These are phyloP conservation scores for Maudiozyma pseudohumilis DNA, from an alignment of 805 yeast species.

Conservation along the genomic window DNA sequence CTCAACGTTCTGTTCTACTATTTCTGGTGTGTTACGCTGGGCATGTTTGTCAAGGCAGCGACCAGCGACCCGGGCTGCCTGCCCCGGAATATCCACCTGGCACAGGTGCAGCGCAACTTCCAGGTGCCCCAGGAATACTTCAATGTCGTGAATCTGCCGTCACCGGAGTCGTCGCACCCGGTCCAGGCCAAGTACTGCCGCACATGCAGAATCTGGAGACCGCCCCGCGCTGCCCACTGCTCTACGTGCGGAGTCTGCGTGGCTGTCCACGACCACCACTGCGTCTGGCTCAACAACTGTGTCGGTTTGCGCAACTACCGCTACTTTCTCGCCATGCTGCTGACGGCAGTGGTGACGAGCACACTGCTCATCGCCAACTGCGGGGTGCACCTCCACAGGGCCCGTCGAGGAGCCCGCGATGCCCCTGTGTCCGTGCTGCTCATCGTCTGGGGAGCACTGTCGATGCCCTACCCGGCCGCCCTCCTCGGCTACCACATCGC, in stretches of 20 bases:
- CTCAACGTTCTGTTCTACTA: conserved; percentile 48
- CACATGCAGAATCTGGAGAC: conserved; percentile 64
- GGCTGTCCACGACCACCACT: conserved; percentile 57
- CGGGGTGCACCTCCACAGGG: conserved; percentile 16
- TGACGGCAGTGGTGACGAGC: conserved; percentile 29
- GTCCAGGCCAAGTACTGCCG: conserved; percentile 47
- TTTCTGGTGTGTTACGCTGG: conserved; percentile 41
- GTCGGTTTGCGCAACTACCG: conserved; percentile 65
- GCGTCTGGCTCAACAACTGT: conserved; percentile 63
- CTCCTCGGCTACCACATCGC: conserved; percentile 45
- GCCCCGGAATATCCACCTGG: conserved; percentile 57
- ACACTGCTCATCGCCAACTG: conserved; percentile 18
- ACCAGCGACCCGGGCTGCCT: conserved; percentile 61
- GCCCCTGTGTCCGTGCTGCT: conserved; percentile 41
- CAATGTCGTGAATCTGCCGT: conserved; percentile 41
- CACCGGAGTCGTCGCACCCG: conserved; percentile 10
- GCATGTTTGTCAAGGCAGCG: conserved; percentile 44
- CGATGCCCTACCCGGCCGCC: conserved; percentile 45
- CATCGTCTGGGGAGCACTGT: conserved; percentile 38
- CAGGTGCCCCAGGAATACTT: conserved; percentile 49
- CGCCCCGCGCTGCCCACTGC: conserved; percentile 71
- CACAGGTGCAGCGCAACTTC: conserved; percentile 18
- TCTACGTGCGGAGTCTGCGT: conserved; percentile 58
- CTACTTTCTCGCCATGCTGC: conserved; percentile 45
- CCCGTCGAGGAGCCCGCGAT: conserved; percentile 5